These are phyloP conservation scores for Leccinum griseonigrum DNA, from an alignment of 1,284 basidiomycete genomes.

Conservation along the genomic window DNA sequence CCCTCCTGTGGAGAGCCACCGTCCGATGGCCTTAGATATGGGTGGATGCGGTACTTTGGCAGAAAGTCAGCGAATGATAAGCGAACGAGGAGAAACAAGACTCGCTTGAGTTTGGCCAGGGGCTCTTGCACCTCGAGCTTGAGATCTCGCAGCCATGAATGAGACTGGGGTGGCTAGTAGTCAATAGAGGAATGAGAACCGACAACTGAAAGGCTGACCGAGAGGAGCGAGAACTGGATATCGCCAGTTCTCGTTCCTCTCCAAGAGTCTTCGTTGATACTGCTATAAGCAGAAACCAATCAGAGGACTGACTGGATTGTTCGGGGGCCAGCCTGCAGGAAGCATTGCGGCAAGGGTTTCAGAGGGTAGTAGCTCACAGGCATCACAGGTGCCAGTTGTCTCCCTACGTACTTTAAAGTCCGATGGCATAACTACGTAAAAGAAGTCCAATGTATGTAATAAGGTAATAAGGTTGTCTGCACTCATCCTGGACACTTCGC, in stretches of 20 bases:
- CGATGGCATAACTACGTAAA: too few species aligned
- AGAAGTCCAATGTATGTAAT: too few species aligned
- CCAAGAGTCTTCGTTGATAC: background rate
- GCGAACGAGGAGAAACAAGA: background rate
- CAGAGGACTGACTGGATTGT: background rate
- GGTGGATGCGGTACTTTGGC: background rate
- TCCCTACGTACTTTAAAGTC: too few species aligned
- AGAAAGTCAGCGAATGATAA: background rate
- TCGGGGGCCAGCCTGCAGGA: too few species aligned
- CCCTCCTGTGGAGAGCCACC: background rate
- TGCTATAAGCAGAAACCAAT: background rate
- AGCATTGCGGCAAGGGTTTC: too few species aligned
- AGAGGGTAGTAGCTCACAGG: too few species aligned
- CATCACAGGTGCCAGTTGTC: too few species aligned
- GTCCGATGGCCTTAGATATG: background rate
- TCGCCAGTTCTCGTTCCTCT: background rate
- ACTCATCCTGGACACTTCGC: too few species aligned
- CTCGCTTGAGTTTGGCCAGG: background rate
- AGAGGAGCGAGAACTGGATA: too few species aligned
- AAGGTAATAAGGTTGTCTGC: too few species aligned
- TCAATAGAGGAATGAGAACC: background rate
- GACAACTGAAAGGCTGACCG: background rate
- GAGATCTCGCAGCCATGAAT: background rate
- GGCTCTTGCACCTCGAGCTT: background rate
- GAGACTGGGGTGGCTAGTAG: background rate